Base-by-base conservation (phyloP, 1,139 yeast species). In the Taiozyma sp. region DNA sequence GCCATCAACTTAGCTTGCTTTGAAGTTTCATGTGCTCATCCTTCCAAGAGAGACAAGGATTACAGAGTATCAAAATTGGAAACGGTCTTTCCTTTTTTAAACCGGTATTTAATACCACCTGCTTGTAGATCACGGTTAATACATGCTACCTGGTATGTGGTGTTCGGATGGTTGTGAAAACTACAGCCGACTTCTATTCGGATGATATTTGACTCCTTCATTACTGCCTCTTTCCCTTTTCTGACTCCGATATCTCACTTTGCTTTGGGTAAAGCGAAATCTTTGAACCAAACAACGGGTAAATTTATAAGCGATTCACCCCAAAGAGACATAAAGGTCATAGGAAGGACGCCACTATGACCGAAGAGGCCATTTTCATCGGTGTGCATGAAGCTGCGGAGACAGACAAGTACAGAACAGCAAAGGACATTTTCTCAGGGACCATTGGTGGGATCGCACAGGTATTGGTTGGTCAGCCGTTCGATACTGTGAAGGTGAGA, bases 371-470 rank as follows among this genome's bases (percentile, higher is more conserved):
- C 1, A 48, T 56, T 4, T 54, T 58, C 27, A 49, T 55, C 27
- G 60, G 55, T 5, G 9, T 54, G 10, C 57, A 57, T 5, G 60
- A 61, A 16, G 28, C 50, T 19, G 46, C 51, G 30, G 52, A 53
- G 12, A 44, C 54, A 14, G 69, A 63, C 48, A 42, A 46, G 12
- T 59, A 65, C 47, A 82, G 91, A 60, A 93, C 90, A 3, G 64
- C 76, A 34, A 91, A 90, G 64, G 97, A 92, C 67, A 78, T 92
- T 49, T 73, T 87, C 55, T 96, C 96, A 7, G 98, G 97, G 12
- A 91, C 97, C 36, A 78, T 88, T 65, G 97, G 97, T 54, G 98
- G 98, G 53, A 81, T 92, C 45, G 91, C 97, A 16, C 98, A 92
- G 70, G 97, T 92, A 14, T 73, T 92, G 46, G 89, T 87, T n/a